Evolutionary conservation across 2,329 filamentous ascomycete genomes (phyloP).

Genomic region (Aschersonia sp.): DNA sequence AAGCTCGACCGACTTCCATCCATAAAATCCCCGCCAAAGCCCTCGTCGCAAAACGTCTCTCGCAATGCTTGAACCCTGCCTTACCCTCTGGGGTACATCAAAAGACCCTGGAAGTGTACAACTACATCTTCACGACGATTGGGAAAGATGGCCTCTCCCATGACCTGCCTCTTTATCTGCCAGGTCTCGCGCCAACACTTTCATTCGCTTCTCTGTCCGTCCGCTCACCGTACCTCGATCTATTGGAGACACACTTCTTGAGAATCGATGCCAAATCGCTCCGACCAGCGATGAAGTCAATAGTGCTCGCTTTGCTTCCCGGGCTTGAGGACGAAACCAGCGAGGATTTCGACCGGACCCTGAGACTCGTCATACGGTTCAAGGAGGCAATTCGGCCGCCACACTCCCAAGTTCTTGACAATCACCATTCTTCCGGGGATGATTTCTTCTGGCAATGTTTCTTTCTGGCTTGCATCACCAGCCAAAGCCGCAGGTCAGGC

Average conservation of each 20-base stretch:
- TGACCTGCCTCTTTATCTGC: constrained; percentile 78
- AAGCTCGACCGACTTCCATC: constrained; percentile 63
- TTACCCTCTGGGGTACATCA: constrained; percentile 94
- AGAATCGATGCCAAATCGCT: constrained; percentile 55
- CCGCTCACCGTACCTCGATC: constrained; percentile 67
- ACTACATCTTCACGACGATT: constrained; percentile 74
- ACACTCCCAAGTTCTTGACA: constrained; percentile 33
- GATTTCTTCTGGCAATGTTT: constrained; percentile 98
- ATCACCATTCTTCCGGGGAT: constrained; percentile 46
- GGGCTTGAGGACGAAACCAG: constrained; percentile 92
- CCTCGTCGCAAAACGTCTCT: constrained; percentile 74
- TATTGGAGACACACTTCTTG: constrained; percentile 71
- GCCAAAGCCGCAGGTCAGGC: constrained; percentile 68
- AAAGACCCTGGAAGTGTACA: constrained; percentile 89
- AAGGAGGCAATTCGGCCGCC: constrained; percentile 49
- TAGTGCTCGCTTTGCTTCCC: constrained; percentile 78
- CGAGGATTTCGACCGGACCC: constrained; percentile 85
- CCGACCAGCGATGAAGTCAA: constrained; percentile 76
- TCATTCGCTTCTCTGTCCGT: constrained; percentile 92
- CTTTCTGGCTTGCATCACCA: constrained; percentile 85
- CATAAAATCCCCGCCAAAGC: constrained; percentile 67
- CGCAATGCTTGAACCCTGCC: constrained; percentile 87
- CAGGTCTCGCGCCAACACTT: constrained; percentile 74
- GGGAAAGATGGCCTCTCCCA: constrained; percentile 65
- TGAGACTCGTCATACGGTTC: constrained; percentile 65